phyloP scores from a whole-genome alignment of 23 red algal genomes.

The Gracilariopsis chorda region DNA sequence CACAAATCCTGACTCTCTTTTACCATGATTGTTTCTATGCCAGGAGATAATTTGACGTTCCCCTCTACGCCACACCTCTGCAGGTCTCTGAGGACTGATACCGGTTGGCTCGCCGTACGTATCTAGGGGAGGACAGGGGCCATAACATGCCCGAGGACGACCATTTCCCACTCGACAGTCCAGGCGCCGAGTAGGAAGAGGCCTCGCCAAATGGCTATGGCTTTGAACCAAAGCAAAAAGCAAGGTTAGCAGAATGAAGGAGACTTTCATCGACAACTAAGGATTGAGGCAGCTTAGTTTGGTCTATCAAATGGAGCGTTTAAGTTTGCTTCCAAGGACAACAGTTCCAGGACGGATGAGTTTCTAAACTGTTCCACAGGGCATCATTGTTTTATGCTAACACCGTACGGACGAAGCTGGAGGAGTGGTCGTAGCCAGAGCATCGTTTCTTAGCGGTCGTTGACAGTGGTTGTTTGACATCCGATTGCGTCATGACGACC shows the following conservation, averaged over 20 bases:
- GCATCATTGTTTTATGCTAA: no score
- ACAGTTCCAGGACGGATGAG: no score
- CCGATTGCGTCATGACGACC: no score
- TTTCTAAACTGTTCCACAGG: no score
- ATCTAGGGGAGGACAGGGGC: constrained; percentile 68
- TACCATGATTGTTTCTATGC: constrained; percentile 62
- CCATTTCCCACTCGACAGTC: constrained; percentile 60
- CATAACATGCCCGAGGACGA: constrained; percentile 30
- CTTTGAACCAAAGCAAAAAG: neutral
- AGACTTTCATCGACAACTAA: no score
- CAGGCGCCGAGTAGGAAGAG: constrained; percentile 43
- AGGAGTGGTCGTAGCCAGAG: no score
- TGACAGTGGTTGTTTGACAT: no score
- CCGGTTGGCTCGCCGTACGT: constrained; percentile 59
- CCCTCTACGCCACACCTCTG: constrained; percentile 52
- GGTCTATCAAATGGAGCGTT: no score
- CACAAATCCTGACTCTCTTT: constrained; percentile 64
- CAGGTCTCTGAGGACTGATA: constrained; percentile 33
- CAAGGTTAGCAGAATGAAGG: neutral
- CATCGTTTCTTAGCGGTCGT: no score
- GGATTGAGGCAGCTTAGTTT: no score
- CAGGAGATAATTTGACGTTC: constrained; percentile 25
- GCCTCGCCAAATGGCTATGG: constrained; percentile 37
- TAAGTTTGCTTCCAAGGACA: no score
- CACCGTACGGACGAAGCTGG: no score